These are phyloP conservation scores for Candida endomychidarum DNA, from an alignment of 805 yeast genomes.

Conservation along the genomic window DNA sequence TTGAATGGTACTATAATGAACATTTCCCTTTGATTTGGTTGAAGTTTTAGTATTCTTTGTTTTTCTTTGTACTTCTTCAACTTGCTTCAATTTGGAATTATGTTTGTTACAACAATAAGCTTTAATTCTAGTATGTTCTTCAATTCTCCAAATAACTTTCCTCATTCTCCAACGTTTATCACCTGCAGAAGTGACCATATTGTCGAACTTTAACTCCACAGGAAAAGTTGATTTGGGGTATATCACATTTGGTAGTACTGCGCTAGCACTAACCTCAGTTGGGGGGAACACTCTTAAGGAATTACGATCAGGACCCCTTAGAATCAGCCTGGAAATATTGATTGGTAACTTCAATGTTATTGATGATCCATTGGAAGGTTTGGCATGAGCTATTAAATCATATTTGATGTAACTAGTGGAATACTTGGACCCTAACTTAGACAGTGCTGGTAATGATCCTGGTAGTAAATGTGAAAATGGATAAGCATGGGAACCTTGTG, in stretches of 20 bases:
- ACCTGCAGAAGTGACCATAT: slow-evolving; percentile 50
- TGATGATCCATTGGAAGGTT: slow-evolving; percentile 25
- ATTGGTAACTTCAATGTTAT: slow-evolving; percentile 57
- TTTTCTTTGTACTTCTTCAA: slow-evolving; percentile 40
- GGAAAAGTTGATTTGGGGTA: slow-evolving; percentile 87
- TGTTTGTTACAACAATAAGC: slow-evolving; percentile 61
- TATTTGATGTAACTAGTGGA: slow-evolving; percentile 60
- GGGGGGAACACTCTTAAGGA: slow-evolving; percentile 94
- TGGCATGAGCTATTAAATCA: slow-evolving; percentile 66
- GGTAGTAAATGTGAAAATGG: slow-evolving; percentile 91
- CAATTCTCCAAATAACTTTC: slow-evolving; percentile 83
- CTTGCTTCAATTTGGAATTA: slow-evolving; percentile 44
- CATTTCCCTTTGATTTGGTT: slow-evolving; percentile 11
- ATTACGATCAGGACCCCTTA: slow-evolving; percentile 80
- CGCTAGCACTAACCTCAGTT: slow-evolving; percentile 83
- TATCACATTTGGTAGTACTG: slow-evolving; percentile 83
- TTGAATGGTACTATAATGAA: slow-evolving; percentile 31
- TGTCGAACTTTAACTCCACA: slow-evolving; percentile 77
- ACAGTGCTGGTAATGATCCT: slow-evolving; percentile 82
- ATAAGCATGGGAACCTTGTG: slow-evolving; percentile 74
- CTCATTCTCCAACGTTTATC: slow-evolving; percentile 89
- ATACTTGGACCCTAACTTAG: slow-evolving; percentile 56
- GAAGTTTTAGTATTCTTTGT: slow-evolving; percentile 5
- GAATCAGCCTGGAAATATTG: slow-evolving; percentile 70
- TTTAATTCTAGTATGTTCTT: slow-evolving; percentile 70